Evolutionary conservation across 2,329 filamentous ascomycete species (phyloP), one percentile per base, ranked within the genome.

Genomic region (Dactylellina drechsleri): DNA sequence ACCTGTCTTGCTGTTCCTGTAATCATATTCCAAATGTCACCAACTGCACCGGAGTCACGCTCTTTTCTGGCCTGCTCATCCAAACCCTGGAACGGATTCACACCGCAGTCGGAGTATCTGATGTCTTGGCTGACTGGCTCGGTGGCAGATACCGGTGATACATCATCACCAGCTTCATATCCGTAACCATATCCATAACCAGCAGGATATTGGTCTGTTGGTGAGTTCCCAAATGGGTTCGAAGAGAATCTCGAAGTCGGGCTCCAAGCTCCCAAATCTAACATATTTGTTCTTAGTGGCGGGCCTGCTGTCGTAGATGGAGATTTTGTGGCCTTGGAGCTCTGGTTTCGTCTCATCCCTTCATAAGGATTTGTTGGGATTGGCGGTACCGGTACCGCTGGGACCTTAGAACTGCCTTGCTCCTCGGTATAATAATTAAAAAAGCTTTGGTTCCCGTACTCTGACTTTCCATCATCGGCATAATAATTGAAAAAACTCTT

Each of bases 21-120:
- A 31, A 75, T 75, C 71, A 75, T 59, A 26, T 75, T 40, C 71
- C 71, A 75, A 43, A 75, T 75, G 56, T 75, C 64, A 12, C 64
- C 58, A 28, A 66, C 72, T 6, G 54, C 58, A 3, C 66, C 66
- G 3, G 72, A 76, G 16, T 76, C 66, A 23, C 72, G 60, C 43
- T 76, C 72, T 45, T 65, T 61, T n/a, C 59, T 66, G 1, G 72
- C 72, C 15, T 59, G 23, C 8, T 71, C 72, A 12, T 76, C 66
- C 1, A 76, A 41, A 20, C 72, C 72, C 28, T 76, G 60, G 40
- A 76, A 76, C 15, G 72, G 72, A 40, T 76, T 76, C 1, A 70
- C 66, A 40, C 72, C 72, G 23, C 72, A 76, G 49, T 76, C 72
- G 13, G 72, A 76, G 31, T 76, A 76, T 53, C 72, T 15, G n/a